Evolutionary conservation across 2,329 filamentous ascomycete genomes (phyloP).

Genomic region (Dothideomycetes sp.): DNA sequence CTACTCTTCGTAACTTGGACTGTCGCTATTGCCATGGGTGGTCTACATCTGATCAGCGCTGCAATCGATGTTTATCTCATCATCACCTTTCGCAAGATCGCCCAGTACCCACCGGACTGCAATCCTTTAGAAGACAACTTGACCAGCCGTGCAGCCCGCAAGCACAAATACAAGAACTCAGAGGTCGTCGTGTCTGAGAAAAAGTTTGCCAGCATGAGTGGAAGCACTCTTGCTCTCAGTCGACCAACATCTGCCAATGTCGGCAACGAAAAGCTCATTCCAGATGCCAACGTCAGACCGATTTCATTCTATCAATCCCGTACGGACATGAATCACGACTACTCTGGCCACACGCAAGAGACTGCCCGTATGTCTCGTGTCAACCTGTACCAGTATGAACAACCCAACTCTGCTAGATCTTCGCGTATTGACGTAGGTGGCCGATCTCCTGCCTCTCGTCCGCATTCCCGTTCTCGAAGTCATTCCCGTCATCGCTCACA

Average conservation of each 20-base stretch:
- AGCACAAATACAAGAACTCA: slow-evolving; percentile 65
- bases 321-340: slow-evolving; percentile 45
- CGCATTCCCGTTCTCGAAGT: slow-evolving; percentile 5
- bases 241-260: slow-evolving; percentile 25
- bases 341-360: slow-evolving; percentile 38
- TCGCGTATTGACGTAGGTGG: slow-evolving; percentile 17
- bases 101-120: slow-evolving; percentile 78
- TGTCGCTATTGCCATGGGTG: slow-evolving; percentile 50
- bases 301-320: slow-evolving; percentile 77
- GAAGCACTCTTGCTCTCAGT: slow-evolving; percentile 30
- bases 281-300: slow-evolving; percentile 27
- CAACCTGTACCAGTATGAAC: slow-evolving; percentile 34
- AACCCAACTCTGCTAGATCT: slow-evolving; percentile 13
- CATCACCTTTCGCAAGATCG: slow-evolving; percentile 71
- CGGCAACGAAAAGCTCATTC: slow-evolving; percentile 31
- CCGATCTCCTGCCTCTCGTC: slow-evolving; percentile 8
- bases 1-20: slow-evolving; percentile 58
- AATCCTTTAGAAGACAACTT: slow-evolving; percentile 83
- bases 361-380: slow-evolving; percentile 44
- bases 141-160: slow-evolving; percentile 50
- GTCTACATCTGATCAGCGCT: slow-evolving; percentile 61
- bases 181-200: slow-evolving; percentile 46
- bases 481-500: slow-evolving; percentile 8
- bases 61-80: slow-evolving; percentile 64
- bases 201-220: slow-evolving; percentile 41